Conservation (phyloP, 2,329 filamentous ascomycete species). For the Arthrobotrys iridis region DNA sequence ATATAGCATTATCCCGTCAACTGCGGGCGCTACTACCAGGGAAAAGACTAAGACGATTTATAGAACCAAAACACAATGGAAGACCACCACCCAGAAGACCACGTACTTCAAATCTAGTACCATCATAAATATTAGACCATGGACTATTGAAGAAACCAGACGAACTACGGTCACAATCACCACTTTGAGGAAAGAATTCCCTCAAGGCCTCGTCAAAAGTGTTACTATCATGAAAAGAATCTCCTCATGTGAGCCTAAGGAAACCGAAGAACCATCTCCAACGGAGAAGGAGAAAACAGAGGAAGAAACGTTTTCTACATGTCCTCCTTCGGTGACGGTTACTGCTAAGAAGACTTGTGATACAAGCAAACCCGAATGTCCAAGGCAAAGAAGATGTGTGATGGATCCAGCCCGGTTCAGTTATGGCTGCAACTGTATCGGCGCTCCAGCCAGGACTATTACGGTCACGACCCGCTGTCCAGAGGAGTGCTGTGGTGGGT, state of each 20-base stretch:
- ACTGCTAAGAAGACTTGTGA: conserved; percentile 1
- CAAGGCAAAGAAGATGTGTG: not conserved
- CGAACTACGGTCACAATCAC: not conserved
- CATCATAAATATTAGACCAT: not conserved
- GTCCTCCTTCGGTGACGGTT: not conserved
- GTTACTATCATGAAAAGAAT: not conserved
- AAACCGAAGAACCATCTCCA: not conserved
- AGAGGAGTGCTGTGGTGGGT: conserved; percentile 3
- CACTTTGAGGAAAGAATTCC: not conserved
- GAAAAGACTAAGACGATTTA: not conserved
- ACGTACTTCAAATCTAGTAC: not conserved
- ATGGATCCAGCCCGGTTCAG: not conserved
- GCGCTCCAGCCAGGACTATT: not conserved
- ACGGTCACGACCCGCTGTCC: not conserved
- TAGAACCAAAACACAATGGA: not conserved
- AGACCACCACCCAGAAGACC: not conserved
- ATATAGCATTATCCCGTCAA: not conserved
- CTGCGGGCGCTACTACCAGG: not conserved
- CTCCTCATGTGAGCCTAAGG: not conserved
- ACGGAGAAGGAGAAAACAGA: not conserved
- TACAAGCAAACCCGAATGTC: not conserved
- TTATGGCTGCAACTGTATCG: not conserved
- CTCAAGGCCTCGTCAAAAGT: not conserved
- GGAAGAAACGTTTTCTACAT: not conserved
- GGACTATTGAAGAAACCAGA: not conserved